Evolutionary conservation across 805 yeast genomes (phyloP).

Genomic region (Saturnispora mendoncae): DNA sequence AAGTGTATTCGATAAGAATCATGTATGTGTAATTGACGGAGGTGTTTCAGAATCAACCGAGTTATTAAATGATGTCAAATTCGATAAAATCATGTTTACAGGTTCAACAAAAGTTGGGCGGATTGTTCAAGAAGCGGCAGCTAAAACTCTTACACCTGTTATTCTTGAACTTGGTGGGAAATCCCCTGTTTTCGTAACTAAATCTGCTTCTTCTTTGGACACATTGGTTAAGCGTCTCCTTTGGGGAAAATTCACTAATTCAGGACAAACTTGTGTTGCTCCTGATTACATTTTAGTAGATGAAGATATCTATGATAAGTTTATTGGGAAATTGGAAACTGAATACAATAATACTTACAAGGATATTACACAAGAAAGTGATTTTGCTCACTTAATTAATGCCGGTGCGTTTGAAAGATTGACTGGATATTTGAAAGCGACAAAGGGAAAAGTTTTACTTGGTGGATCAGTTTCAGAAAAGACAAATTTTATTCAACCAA

Average conservation of each 20-base stretch:
- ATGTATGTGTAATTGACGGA: slow-evolving; percentile 63
- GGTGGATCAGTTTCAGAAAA: slow-evolving; percentile 40
- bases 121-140: slow-evolving; percentile 71
- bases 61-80: slow-evolving; percentile 48
- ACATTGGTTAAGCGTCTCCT: slow-evolving; percentile 50
- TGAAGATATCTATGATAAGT: slow-evolving; percentile 42
- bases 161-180: slow-evolving; percentile 88
- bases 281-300: slow-evolving; percentile 78
- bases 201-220: slow-evolving; percentile 26
- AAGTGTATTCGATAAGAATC: slow-evolving; percentile 44
- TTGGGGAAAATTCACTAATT: slow-evolving; percentile 72
- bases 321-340: slow-evolving; percentile 25
- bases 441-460: slow-evolving; percentile 45
- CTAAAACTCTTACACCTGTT: slow-evolving; percentile 73
- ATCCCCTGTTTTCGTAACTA: slow-evolving; percentile 62
- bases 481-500: slow-evolving; percentile 53
- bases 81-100: slow-evolving; percentile 80
- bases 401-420: slow-evolving; percentile 44
- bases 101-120: slow-evolving; percentile 74
- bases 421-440: slow-evolving; percentile 31
- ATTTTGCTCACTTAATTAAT: slow-evolving; percentile 56
- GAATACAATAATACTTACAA: slow-evolving; percentile 29
- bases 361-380: slow-evolving; percentile 27
- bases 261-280: slow-evolving; percentile 89
- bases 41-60: slow-evolving; percentile 51